Base-by-base conservation (phyloP, 805 yeast species). In the Monosporozyma servazzii region DNA sequence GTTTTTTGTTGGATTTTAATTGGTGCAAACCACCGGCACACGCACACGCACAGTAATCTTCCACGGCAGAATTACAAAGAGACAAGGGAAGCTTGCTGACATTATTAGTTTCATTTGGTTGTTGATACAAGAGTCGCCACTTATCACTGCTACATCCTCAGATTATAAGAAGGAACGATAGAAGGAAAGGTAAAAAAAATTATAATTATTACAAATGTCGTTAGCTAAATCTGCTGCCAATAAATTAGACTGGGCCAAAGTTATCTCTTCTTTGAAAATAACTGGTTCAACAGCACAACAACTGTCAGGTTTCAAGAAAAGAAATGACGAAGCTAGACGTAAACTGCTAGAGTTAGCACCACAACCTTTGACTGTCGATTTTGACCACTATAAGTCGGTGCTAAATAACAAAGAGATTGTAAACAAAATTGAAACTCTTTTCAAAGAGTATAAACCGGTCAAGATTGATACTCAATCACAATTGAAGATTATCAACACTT, bases 321-420 rank as follows among this genome's bases (percentile, higher is more conserved):
- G 99, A 81, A 85, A 89, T 73, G 99, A 93, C 67, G 98, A 93
- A 71, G 98, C 98, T 62, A 86, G 89, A 77, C 84, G 88, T 75
- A 79, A 78, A 64, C 75, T 87, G 63, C 74, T 77, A 61, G 84
- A 82, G 57, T 77, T 91, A 62, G 76, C 81, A 68, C 74, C 77
- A 58, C 91, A 88, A 74, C 73, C 89, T 56, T 77, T 88, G 53
- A 75, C 74, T 40, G 88, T 93, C 57, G 96, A 91, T 73, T 91
- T 90, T 60, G 72, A 76, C 49, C 76, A 81, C 72, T 93, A 90
- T 82, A 85, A 83, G 69, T 74, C 84, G 20, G 75, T 81, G 52
- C 80, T 93, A 71, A 86, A 86, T 77, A 93, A 93, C 81, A 75
- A 78, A 63, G 77, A 80, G 59, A 81, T 93, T 62, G 82, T 90